Percentiles rank a stretch among this genome's conserved stretches.
Conservation (phyloP, 2,329 filamentous ascomycete genomes). For the Ophiocordyceps australis region DNA sequence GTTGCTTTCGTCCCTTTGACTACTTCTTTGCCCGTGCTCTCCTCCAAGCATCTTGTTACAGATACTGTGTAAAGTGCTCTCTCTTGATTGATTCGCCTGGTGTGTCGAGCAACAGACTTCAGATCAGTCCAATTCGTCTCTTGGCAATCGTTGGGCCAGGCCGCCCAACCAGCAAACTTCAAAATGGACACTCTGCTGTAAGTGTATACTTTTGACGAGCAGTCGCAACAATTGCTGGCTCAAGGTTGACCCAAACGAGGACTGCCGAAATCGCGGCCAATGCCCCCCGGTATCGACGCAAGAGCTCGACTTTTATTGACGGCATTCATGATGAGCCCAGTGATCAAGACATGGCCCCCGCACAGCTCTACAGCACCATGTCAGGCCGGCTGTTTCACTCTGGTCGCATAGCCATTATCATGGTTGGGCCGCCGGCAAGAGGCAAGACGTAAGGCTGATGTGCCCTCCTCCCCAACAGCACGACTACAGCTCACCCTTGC, state of each 20-base stretch:
- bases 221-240: not conserved
- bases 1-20: too few species aligned
- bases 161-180: too few species aligned
- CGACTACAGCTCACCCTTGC: slow-evolving; percentile 1
- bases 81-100: too few species aligned
- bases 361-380: slow-evolving; percentile 96
- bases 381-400: slow-evolving; percentile 94
- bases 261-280: slow-evolving; percentile 87
- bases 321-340: slow-evolving; percentile 87
- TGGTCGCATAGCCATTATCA: slow-evolving; percentile 90
- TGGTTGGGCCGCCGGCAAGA: slow-evolving; percentile 83
- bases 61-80: too few species aligned
- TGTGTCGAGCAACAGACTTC: too few species aligned
- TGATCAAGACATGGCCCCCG: slow-evolving; percentile 69
- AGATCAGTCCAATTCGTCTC: too few species aligned
- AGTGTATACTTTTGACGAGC: slow-evolving; percentile 12
- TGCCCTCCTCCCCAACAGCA: not conserved
- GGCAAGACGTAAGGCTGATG: slow-evolving; percentile 65
- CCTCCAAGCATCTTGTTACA: too few species aligned
- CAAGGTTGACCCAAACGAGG: slow-evolving; percentile 21
- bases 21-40: too few species aligned
- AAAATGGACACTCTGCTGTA: slow-evolving; percentile 45
- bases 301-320: slow-evolving; percentile 92
- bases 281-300: slow-evolving; percentile 74
- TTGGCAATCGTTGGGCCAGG: too few species aligned